phyloP scores from a whole-genome alignment of 768 basidiomycete species.

The Pulveroboletus sp. region DNA sequence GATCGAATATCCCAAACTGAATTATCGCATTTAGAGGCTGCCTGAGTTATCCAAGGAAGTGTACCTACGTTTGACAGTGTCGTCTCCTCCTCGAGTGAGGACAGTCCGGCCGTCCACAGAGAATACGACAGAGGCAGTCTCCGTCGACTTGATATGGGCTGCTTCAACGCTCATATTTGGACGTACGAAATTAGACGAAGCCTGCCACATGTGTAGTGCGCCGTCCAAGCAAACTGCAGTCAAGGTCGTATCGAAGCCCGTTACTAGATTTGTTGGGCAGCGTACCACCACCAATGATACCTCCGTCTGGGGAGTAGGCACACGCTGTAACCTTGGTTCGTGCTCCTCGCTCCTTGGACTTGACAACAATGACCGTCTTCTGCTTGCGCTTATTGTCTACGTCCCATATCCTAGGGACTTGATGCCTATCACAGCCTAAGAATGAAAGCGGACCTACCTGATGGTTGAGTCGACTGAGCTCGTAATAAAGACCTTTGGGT shows the following conservation, averaged over 20 bases:
- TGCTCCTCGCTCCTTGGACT: slow-evolving; percentile 92
- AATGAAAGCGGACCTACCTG: slow-evolving; percentile 48
- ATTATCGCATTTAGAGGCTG: slow-evolving; percentile 2
- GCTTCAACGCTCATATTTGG: slow-evolving; percentile 84
- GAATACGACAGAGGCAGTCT: slow-evolving; percentile 85
- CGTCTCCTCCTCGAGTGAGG: slow-evolving; percentile 89
- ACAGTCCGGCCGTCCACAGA: slow-evolving; percentile 85
- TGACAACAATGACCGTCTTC: slow-evolving; percentile 93
- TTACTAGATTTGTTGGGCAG: slow-evolving; percentile 12
- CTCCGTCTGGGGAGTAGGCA: slow-evolving; percentile 88
- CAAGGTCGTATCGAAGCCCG: slow-evolving; percentile 5
- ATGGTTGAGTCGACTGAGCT: slow-evolving; percentile 95
- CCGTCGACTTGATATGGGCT: slow-evolving; percentile 83
- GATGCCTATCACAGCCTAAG: neutral
- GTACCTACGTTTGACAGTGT: slow-evolving; percentile 88
- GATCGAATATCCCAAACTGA: slow-evolving; percentile 93
- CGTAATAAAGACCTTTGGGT: slow-evolving; percentile 82
- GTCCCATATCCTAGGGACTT: slow-evolving; percentile 81
- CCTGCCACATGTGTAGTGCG: slow-evolving; percentile 89
- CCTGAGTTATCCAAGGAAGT: neutral
- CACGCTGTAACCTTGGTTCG: slow-evolving; percentile 89
- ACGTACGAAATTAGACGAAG: slow-evolving; percentile 88
- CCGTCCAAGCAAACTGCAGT: slow-evolving; percentile 83
- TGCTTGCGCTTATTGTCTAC: slow-evolving; percentile 90
- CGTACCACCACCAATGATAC: slow-evolving; percentile 83